Evolutionary conservation across 2,329 filamentous ascomycete species (phyloP).

Genomic region (Cadophora gregata): DNA sequence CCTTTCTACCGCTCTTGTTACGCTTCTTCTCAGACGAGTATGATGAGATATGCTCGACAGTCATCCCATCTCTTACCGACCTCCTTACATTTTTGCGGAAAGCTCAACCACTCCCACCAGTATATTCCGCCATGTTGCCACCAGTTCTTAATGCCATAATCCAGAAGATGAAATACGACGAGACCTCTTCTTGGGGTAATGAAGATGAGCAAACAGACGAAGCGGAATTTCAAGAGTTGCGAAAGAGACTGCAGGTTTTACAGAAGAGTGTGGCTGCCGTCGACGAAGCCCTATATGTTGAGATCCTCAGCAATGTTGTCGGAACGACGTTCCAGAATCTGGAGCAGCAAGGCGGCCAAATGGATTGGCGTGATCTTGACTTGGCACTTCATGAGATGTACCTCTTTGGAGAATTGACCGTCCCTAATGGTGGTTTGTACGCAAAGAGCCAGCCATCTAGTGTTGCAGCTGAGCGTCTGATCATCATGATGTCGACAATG

Average conservation of each 20-base stretch:
- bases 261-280: slow-evolving; percentile 93
- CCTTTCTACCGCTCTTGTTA: slow-evolving; percentile 84
- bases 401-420: slow-evolving; percentile 91
- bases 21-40: slow-evolving; percentile 98
- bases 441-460: slow-evolving; percentile 82
- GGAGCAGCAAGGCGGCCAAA: slow-evolving; percentile 71
- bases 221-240: slow-evolving; percentile 93
- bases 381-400: slow-evolving; percentile 95
- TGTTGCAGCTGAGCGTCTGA: slow-evolving; percentile 78
- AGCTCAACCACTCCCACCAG: slow-evolving; percentile 71
- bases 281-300: slow-evolving; percentile 86
- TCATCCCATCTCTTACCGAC: slow-evolving; percentile 92
- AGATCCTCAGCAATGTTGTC: slow-evolving; percentile 87
- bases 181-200: slow-evolving; percentile 90
- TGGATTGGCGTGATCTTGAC: slow-evolving; percentile 96
- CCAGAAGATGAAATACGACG: slow-evolving; percentile 96
- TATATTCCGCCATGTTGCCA: slow-evolving; percentile 82
- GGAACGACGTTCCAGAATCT: slow-evolving; percentile 84
- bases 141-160: slow-evolving; percentile 92
- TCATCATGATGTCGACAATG: slow-evolving; percentile 95
- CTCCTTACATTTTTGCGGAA: slow-evolving; percentile 90
- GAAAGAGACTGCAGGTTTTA: slow-evolving; percentile 85
- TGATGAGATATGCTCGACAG: slow-evolving; percentile 95
- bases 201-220: slow-evolving; percentile 96
- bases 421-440: slow-evolving; percentile 85